Evolutionary conservation across 345 rosid species (phyloP), one percentile per base, ranked within the genome.

Genomic region (Angophora floribunda): DNA sequence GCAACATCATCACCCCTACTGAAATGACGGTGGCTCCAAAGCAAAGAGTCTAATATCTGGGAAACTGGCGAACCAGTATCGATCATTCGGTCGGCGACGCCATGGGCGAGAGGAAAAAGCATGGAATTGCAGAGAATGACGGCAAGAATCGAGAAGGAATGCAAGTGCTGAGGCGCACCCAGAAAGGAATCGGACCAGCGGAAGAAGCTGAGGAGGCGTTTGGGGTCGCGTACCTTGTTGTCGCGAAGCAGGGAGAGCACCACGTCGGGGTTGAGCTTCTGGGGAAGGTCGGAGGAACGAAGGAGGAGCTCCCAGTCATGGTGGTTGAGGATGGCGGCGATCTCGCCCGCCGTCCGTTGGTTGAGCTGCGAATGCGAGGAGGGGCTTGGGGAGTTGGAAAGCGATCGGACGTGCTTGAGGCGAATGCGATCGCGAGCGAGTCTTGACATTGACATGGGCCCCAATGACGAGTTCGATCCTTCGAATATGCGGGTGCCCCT

Each of bases 121-220:
- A 92, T 85, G 13, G 93, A 91, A 89, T 91, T 89, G 91, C 97
- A 95, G 57, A 96, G 89, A 86, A 32, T n/a, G 17, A 92, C 78
- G 14, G 97, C 95, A 21, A 95, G 92, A 79, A 88, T 85, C 22
- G 98, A 93, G 89, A 92, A 96, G 41, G 96, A 94, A 88, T 90
- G 90, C 80, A 95, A 88, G 59, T 91, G 91, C 84, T 89, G 96
- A 67, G 93, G 91, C 49, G 79, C 78, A 3, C 93, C 91, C 88
- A 91, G 67, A 24, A 87, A 88, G 70, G 91, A 87, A 79, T 89
- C 90, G 86, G 93, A 91, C 98, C 95, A 95, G 49, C 90, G 88
- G 91, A 96, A 95, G 95, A 97, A 96, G 87, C 89, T 87, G 41
- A 94, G 86, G 19, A 97, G 96, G 90, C 87, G 95, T 47, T 50